Evolutionary conservation across 2,329 filamentous ascomycete genomes (phyloP), one percentile per base, ranked within the genome.

Genomic region (Fusarium paranaense): DNA sequence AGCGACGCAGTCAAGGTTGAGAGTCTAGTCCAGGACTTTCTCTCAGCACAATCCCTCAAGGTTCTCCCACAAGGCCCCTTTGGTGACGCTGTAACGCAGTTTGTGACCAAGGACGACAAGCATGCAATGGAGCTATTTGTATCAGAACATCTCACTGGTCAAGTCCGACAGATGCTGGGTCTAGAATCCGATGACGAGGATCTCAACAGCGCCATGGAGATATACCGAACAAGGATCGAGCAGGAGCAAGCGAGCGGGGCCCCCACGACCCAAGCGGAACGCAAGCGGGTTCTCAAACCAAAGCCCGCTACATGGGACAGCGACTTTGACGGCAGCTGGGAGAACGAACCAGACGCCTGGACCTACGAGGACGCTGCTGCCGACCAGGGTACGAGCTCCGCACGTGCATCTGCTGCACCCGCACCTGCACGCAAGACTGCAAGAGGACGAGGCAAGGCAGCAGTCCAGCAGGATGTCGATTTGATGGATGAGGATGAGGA

Each of bases 71-170:
- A 98, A 78, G 97, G 95, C 33, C 93, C 93, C 0, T 98, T 99
- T 79, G 94, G 95, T 18, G 95, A 98, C 79, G 97, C 97, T 0
- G 95, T 99, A 6, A 92, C 92, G 56, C 94, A 97, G 70, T 99
- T 97, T 78, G 95, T 99, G 30, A 92, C 95, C 81, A 98, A 98
- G 76, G 95, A 98, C 75, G 97, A 99, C 84, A 97, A 95, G 80
- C 92, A 97, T 77, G 95, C 95, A 4, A 95, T 98, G 91, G 91
- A 95, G 79, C 86, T 91, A 50, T 96, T 96, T 76, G 92, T 96
- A 11, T 90, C 89, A 25, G 92, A 95, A 35, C 93, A 92, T 16
- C 85, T 96, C 3, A 87, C 90, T 3, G 90, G 88, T 25, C 93
- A 95, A 78, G 89, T 95, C 20, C 91, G 91, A 74, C 89, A 93